phyloP scores from a whole-genome alignment of 495 filamentous ascomycete species.

The Mycothermus thermophilus region DNA sequence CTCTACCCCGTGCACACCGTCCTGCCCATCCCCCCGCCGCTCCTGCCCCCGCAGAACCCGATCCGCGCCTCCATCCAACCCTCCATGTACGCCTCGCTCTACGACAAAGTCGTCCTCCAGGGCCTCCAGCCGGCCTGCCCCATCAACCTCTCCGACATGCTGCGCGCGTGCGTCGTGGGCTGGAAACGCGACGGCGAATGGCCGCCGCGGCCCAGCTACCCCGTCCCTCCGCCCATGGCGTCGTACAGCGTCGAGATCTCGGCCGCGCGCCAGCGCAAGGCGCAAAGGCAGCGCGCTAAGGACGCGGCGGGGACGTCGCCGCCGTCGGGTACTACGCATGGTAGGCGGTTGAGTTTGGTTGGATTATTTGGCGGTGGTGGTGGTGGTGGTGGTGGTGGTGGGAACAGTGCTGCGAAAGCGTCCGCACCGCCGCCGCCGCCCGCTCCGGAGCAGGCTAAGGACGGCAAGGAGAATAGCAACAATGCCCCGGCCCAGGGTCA shows the following conservation, averaged over 20 bases:
- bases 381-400: background rate
- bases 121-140: constrained; percentile 67
- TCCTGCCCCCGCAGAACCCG: constrained; percentile 52
- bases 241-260: constrained; percentile 16
- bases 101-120: constrained; percentile 72
- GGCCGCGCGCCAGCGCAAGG: constrained; percentile 23
- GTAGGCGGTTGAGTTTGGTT: constrained; percentile 17
- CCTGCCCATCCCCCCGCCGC: constrained; percentile 47
- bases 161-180: constrained; percentile 68
- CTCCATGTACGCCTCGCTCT: constrained; percentile 64
- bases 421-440: background rate
- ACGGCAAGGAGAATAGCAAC: constrained; percentile 6
- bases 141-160: constrained; percentile 71
- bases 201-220: constrained; percentile 52
- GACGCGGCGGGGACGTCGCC: constrained; percentile 3
- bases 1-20: constrained; percentile 33
- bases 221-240: constrained; percentile 16
- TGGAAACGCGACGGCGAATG: constrained; percentile 94
- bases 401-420: background rate
- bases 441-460: background rate
- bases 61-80: constrained; percentile 62
- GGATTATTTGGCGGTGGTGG: constrained; percentile 12
- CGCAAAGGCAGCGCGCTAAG: constrained; percentile 5
- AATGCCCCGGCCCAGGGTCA: constrained; percentile 1
- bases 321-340: constrained; percentile 2